phyloP scores from a whole-genome alignment of 352 stramenopile species.

The Phytopythium kandeliae region DNA sequence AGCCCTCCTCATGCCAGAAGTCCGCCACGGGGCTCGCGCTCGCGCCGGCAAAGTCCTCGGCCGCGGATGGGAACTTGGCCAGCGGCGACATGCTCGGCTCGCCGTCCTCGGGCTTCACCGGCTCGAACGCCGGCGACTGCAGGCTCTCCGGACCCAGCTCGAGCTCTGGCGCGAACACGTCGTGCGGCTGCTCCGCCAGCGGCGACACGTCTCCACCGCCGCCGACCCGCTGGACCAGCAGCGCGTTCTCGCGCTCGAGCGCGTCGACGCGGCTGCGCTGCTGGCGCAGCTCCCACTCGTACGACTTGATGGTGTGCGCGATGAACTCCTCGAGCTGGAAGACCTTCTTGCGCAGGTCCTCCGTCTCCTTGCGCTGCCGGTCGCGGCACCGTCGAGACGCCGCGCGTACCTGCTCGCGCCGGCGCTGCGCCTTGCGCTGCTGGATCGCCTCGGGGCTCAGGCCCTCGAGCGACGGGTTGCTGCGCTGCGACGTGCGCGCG shows the following conservation, averaged over 20 bases:
- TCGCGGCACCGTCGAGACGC: conserved; percentile 52
- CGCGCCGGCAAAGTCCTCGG: not conserved
- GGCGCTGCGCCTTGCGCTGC: conserved; percentile 54
- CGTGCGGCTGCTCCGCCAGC: not conserved
- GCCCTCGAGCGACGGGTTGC: conserved; percentile 11
- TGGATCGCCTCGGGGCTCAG: conserved; percentile 46
- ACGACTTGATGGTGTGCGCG: conserved; percentile 44
- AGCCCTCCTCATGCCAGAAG: conserved; percentile 7
- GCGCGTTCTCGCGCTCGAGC: conserved; percentile 38
- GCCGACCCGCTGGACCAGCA: conserved; percentile 19
- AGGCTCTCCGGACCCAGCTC: conserved; percentile 19
- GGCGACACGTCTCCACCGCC: not conserved
- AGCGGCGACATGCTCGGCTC: conserved; percentile 8
- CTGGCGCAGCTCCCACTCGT: conserved; percentile 43
- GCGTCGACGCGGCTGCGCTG: conserved; percentile 34
- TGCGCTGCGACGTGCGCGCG: conserved; percentile 7
- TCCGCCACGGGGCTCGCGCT: not conserved
- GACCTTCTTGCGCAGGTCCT: conserved; percentile 62
- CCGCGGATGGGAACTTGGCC: not conserved
- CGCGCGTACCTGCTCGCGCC: conserved; percentile 55
- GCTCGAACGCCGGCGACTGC: conserved; percentile 12
- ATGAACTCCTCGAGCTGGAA: conserved; percentile 70
- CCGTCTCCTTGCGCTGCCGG: conserved; percentile 58
- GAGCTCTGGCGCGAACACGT: conserved; percentile 1
- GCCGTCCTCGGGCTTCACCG: conserved; percentile 25